A percentile compares a stretch with the other conserved stretches of the same genome.
Evolutionary conservation across 805 yeast genomes (phyloP).

Genomic region (Candida incommunis): DNA sequence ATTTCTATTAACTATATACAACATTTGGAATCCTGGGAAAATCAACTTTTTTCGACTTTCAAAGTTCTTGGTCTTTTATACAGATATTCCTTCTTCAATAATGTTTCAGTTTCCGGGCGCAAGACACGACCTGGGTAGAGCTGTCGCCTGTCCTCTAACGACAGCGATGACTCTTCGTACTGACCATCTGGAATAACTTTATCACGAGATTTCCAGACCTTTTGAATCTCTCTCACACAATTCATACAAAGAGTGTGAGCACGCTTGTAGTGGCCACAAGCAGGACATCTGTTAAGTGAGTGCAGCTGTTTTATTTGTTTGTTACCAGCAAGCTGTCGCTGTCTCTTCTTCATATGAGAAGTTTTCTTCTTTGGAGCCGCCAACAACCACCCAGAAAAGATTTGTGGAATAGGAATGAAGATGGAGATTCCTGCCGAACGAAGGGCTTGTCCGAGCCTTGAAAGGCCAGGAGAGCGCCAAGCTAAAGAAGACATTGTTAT

Average conservation of each 20-base stretch:
- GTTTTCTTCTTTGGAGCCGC: conserved; percentile 95
- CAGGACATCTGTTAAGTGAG: conserved; percentile 80
- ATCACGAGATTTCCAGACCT: conserved; percentile 42
- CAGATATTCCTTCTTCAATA: neutral
- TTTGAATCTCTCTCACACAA: conserved; percentile 72
- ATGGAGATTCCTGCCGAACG: neutral
- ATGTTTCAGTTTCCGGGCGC: neutral
- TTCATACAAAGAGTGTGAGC: conserved; percentile 86
- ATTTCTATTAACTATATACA: neutral
- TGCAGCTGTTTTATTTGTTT: conserved; percentile 67
- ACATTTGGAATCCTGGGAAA: too few species aligned
- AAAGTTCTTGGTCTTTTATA: neutral
- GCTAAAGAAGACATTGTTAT: neutral
- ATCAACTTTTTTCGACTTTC: neutral
- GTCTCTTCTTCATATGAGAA: conserved; percentile 76
- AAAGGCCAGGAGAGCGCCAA: neutral
- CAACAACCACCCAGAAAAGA: conserved; percentile 2
- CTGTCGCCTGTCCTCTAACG: neutral
- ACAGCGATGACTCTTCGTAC: neutral
- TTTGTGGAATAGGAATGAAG: neutral
- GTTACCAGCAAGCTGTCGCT: conserved; percentile 64
- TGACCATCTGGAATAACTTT: conserved; percentile 4
- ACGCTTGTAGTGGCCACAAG: conserved; percentile 87
- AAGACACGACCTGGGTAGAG: neutral
- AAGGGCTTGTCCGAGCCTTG: neutral